Evolutionary conservation across 202 grass and related monocot genomes (phyloP).

Genomic region (Thinopyrum obtusiflorum): DNA sequence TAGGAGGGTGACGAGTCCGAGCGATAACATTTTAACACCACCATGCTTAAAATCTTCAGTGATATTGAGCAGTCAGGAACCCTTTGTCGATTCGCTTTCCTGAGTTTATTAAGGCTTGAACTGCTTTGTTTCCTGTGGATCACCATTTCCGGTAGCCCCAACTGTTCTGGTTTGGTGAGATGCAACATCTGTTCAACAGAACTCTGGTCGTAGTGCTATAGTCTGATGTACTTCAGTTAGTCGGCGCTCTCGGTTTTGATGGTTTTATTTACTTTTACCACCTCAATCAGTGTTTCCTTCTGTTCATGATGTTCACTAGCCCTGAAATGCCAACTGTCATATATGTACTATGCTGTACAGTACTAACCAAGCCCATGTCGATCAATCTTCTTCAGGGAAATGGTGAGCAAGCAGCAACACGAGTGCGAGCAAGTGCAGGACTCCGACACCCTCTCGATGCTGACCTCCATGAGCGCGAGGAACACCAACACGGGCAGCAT

Average conservation of each 20-base stretch:
- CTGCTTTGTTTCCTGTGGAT: background rate
- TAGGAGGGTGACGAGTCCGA: background rate
- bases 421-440: constrained; percentile 47
- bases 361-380: background rate
- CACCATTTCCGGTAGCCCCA: background rate
- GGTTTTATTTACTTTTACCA: background rate
- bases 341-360: background rate
- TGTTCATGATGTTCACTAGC: background rate
- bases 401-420: constrained; percentile 54
- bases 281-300: background rate
- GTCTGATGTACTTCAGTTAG: background rate
- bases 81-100: background rate
- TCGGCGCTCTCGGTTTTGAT: background rate
- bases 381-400: constrained; percentile 43
- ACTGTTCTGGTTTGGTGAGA: background rate
- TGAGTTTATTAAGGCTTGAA: background rate
- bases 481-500: background rate
- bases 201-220: no score
- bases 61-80: background rate
- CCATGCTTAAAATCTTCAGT: background rate
- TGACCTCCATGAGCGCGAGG: constrained; percentile 54
- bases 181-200: no score
- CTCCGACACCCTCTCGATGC: constrained; percentile 51
- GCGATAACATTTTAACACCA: background rate
- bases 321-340: background rate